Base-by-base conservation (phyloP, 306 rosid genomes). In the Cucumis hystrix region DNA sequence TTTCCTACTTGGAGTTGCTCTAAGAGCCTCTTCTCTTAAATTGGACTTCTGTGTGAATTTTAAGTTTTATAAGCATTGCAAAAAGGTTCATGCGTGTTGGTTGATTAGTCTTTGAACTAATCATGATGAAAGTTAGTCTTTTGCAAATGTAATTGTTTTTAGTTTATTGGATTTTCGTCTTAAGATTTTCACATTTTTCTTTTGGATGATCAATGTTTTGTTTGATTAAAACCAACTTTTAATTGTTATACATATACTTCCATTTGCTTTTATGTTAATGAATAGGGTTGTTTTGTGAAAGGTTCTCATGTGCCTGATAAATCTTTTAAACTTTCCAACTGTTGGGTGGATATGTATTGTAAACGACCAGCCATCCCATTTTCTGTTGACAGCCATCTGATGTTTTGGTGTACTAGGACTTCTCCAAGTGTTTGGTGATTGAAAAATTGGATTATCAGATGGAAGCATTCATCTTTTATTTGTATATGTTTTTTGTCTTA, bases 1-100 rank as follows among this genome's bases (percentile, higher is more conserved):
- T 49, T 71, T 71, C 35, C 61, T 71, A 25, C 76, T 71, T 71
- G 4, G 15, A 70, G 76, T 51, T 71, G 43, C 76, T 71, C 52
- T 8, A 25, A 71, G 43, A 49, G 30, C 17, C 43, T 20, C 43
- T 17, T n/a, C 40, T 71, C 60, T 49, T 28, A 23, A 71, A 45
- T 71, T 71, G 60, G 8, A 23, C 41, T 4, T 65, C 15, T 40
- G 76, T 30, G 39, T 71, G 23, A 71, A 51, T 56, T 71, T 47
- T 17, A 6, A 51, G 45, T 25, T 47, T 20, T 49, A 16, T 51
- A 54, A 47, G 56, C 40, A 10, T 71, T 71, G 60, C 25, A 49
- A 70, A 4, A 71, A 71, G 8, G 59, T 47, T 12, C 15, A 10
- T 4, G 41, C 17, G 43, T 9, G 37, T 47, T 49, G 0, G 60